Evolutionary conservation across 176 grass and related monocot species (phyloP).

Genomic region (Phyllostachys edulis): DNA sequence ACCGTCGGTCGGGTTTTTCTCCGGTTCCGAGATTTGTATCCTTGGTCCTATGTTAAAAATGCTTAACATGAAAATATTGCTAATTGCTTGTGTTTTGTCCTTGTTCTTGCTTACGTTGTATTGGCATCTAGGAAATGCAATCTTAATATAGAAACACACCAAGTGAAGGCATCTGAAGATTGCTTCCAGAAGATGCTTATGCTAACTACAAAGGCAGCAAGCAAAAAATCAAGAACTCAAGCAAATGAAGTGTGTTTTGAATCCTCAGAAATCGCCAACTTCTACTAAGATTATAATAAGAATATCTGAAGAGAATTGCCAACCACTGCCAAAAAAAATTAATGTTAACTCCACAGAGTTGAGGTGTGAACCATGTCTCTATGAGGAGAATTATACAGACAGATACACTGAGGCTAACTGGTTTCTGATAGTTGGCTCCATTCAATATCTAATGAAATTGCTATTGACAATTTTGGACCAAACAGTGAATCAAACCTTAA

Average conservation of each 20-base stretch:
- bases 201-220: slow-evolving; percentile 18
- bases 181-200: slow-evolving; percentile 20
- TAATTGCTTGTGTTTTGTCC: neutral
- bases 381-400: slow-evolving; percentile 29
- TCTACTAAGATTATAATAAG: slow-evolving; percentile 4
- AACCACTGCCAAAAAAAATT: neutral
- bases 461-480: neutral
- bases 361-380: neutral
- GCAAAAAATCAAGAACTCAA: slow-evolving; percentile 23
- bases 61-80: neutral
- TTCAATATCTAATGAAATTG: slow-evolving; percentile 28
- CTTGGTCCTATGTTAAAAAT: neutral
- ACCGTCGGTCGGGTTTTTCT: too few species aligned
- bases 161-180: neutral
- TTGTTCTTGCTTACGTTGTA: neutral
- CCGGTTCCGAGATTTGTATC: too few species aligned
- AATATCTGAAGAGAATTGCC: neutral
- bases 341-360: neutral
- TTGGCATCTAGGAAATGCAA: neutral
- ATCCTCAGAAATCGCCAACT: neutral
- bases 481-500: slow-evolving; percentile 8
- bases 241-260: neutral
- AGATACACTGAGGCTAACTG: neutral
- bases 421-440: slow-evolving; percentile 11
- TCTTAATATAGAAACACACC: slow-evolving; percentile 7